Evolutionary conservation across 352 stramenopile genomes (phyloP).

Genomic region (Phytophthora citrophthora): DNA sequence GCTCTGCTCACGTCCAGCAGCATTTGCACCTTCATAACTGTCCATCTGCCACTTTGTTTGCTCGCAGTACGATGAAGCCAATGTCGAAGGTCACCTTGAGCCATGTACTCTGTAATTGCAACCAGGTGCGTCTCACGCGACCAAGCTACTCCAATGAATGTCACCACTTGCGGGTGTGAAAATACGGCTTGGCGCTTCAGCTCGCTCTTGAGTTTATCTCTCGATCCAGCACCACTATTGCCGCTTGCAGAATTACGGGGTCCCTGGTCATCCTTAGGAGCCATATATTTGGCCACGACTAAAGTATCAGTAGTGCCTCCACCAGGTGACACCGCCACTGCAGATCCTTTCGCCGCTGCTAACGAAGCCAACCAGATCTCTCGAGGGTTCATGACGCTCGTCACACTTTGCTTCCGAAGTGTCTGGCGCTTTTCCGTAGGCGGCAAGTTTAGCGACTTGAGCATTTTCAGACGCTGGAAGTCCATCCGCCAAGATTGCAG

Average conservation of each 20-base stretch:
- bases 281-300: constrained; percentile 67
- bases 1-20: constrained; percentile 66
- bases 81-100: constrained; percentile 69
- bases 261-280: constrained; percentile 35
- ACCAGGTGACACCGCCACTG: constrained; percentile 26
- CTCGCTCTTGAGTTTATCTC: constrained; percentile 71
- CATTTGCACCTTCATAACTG: constrained; percentile 63
- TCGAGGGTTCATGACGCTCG: constrained; percentile 38
- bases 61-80: constrained; percentile 60
- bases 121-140: constrained; percentile 70
- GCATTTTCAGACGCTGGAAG: constrained; percentile 66
- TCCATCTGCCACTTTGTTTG: constrained; percentile 56
- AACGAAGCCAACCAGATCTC: constrained; percentile 73
- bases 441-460: constrained; percentile 58
- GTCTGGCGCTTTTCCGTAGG: constrained; percentile 54
- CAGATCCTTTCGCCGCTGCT: constrained; percentile 12
- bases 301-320: constrained; percentile 39
- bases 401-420: constrained; percentile 39
- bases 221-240: constrained; percentile 7
- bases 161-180: constrained; percentile 67
- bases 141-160: constrained; percentile 78
- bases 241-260: constrained; percentile 19
- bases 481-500: constrained; percentile 70
- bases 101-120: constrained; percentile 78
- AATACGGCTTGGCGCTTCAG: constrained; percentile 66